These are phyloP conservation scores for Nemophila menziesii DNA, from an alignment of 257 asterid species.

Conservation along the genomic window DNA sequence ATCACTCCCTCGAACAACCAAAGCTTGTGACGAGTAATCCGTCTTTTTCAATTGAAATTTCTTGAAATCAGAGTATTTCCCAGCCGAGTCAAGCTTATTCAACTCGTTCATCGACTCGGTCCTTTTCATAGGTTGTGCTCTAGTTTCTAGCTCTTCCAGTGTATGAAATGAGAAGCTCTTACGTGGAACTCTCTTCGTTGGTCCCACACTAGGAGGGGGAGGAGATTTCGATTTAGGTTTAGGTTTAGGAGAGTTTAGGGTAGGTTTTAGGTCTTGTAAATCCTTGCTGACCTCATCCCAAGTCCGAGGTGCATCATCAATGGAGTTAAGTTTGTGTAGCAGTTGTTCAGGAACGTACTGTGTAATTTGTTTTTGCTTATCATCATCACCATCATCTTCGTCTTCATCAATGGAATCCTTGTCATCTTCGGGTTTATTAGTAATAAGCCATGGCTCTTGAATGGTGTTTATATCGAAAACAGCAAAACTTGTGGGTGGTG, in stretches of 20 bases:
- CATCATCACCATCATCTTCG: slow-evolving; percentile 7
- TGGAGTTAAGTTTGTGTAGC: slow-evolving; percentile 58
- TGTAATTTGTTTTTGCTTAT: slow-evolving; percentile 22
- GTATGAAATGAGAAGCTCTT: slow-evolving; percentile 69
- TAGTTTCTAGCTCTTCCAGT: slow-evolving; percentile 64
- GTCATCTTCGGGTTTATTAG: neutral
- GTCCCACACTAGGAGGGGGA: slow-evolving; percentile 6
- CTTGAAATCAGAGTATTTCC: slow-evolving; percentile 13
- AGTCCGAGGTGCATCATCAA: slow-evolving; percentile 67
- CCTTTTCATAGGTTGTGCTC: slow-evolving; percentile 12
- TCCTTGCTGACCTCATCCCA: slow-evolving; percentile 95
- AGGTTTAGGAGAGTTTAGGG: slow-evolving; percentile 19
- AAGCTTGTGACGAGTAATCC: slow-evolving; percentile 2
- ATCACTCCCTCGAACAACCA: neutral
- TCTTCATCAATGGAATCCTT: slow-evolving; percentile 6
- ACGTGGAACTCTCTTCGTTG: slow-evolving; percentile 11
- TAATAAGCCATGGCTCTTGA: slow-evolving; percentile 70
- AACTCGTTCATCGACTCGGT: slow-evolving; percentile 10
- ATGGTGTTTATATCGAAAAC: slow-evolving; percentile 64
- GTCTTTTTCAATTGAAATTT: slow-evolving; percentile 8
- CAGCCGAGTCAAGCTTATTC: slow-evolving; percentile 12
- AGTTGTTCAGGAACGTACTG: slow-evolving; percentile 32
- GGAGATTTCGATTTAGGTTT: neutral
- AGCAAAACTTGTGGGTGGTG: slow-evolving; percentile 68
- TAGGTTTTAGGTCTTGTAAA: slow-evolving; percentile 59